These are phyloP conservation scores for Magnusiomyces paraingens DNA, from an alignment of 1,139 yeast species.

Conservation along the genomic window DNA sequence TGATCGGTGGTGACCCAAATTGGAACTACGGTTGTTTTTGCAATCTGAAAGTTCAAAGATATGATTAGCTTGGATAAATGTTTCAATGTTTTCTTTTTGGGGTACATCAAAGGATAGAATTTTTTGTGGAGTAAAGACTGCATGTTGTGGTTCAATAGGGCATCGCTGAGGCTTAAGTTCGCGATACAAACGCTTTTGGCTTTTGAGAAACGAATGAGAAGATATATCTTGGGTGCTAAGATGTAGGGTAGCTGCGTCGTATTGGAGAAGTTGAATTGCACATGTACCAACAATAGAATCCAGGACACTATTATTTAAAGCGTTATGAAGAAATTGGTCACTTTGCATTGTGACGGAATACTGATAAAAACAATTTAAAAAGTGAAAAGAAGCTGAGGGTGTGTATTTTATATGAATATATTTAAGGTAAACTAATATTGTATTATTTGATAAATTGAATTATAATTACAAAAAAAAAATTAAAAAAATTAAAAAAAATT, in stretches of 20 bases:
- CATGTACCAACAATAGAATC: conserved; percentile 12
- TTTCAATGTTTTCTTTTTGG: not conserved
- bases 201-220: conserved; percentile 7
- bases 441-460: no score
- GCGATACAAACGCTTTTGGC: conserved; percentile 12
- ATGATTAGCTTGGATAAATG: not conserved
- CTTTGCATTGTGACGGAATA: conserved; percentile 1
- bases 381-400: not conserved
- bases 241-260: conserved; percentile 14
- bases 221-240: conserved; percentile 9
- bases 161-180: conserved; percentile 13
- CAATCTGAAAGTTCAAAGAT: not conserved
- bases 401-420: not conserved
- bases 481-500: not conserved
- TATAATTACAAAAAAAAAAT: no score
- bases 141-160: conserved; percentile 9
- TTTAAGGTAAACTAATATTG: not conserved
- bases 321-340: not conserved
- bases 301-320: conserved; percentile 9
- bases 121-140: conserved; percentile 7
- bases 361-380: not conserved
- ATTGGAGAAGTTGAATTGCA: conserved; percentile 12
- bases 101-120: not conserved
- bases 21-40: not conserved
- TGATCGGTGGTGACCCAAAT: not conserved